Base-by-base conservation (phyloP, 805 yeast species). In the Kluyveromyces nonfermentans region DNA sequence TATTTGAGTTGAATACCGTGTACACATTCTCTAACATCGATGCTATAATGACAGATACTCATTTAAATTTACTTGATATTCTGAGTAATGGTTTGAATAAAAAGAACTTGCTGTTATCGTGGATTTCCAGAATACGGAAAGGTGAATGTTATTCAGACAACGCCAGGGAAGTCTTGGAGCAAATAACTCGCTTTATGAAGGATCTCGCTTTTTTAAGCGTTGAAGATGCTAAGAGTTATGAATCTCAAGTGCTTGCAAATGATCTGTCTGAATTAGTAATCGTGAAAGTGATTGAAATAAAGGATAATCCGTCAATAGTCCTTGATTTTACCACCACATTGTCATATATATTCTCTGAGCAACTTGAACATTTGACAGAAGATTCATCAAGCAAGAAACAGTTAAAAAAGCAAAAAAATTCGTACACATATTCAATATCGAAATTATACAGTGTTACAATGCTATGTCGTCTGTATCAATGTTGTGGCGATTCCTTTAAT, bases 401-500 rank as follows among this genome's bases (percentile, higher is more conserved):
- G 38, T 49, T 46, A 33, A 40, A 45, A 12, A 44, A 42, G 12
- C 53, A 56, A 33, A 60, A 60, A 31, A 54, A 55, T 15, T 40
- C 44, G 0, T 53, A 56, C 42, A 40, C 41, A 7, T 52, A 49
- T 32, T 47, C 60, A 1, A 52, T 59, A 14, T 51, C 58, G 5
- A 66, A 63, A 45, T 56, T 60, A 21, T 12, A 64, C 18, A 57
- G 66, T 7, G 51, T 51, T 33, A 58, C 57, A 0, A 42, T 60
- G 1, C 51, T 68, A 12, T 51, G 51, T 1, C 60, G 56, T 15
- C 42, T 68, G 3, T 60, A 62, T 43, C 65, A 64, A 44, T 43
- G 50, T 1, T 68, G 62, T 50, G 63, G 65, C 1, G 54, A 57
- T 10, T 60, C 60, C 9, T 46, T 68, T 2, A 53, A 60, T 5